A percentile compares a stretch with the other conserved stretches of the same genome.
phyloP scores from a whole-genome alignment of 441 rosid species.

The Melastoma candidum region DNA sequence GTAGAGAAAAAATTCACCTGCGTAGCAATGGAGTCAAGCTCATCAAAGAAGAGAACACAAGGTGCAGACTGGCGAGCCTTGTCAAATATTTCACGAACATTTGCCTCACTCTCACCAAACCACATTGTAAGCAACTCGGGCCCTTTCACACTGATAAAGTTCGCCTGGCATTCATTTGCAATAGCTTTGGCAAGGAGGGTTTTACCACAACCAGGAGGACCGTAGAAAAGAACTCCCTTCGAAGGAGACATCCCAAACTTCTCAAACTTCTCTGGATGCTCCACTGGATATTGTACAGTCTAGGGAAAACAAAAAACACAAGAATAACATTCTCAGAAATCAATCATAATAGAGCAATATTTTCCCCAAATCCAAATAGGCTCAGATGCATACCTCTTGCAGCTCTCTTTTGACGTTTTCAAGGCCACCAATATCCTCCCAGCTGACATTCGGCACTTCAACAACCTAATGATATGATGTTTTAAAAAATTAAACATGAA shows the following conservation, averaged over 20 bases:
- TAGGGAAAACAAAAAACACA: conserved; percentile 8
- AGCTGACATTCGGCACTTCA: conserved; percentile 53
- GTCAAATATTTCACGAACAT: conserved; percentile 58
- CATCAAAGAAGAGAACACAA: conserved; percentile 51
- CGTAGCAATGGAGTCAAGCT: conserved; percentile 51
- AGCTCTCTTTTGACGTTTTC: conserved; percentile 57
- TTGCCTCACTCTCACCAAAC: conserved; percentile 68
- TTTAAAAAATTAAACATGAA: background rate
- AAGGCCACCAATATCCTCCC: conserved; percentile 66
- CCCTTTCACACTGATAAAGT: conserved; percentile 55
- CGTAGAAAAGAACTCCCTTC: conserved; percentile 60
- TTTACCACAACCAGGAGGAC: conserved; percentile 66
- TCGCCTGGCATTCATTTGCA: conserved; percentile 59
- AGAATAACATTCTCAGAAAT: background rate
- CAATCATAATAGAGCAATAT: background rate
- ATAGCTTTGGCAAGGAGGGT: conserved; percentile 61
- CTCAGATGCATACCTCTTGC: conserved; percentile 33
- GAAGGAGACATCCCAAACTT: conserved; percentile 66
- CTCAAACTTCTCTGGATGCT: conserved; percentile 68
- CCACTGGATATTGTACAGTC: conserved; percentile 72
- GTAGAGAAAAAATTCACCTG: conserved; percentile 26
- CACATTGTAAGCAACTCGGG: conserved; percentile 62
- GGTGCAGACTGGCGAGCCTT: conserved; percentile 63
- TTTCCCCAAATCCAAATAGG: background rate
- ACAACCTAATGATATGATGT: conserved; percentile 25